A percentile compares a stretch with the other conserved stretches of the same genome.
Evolutionary conservation across 192 early-diverging fungal genomes (phyloP).

Genomic region (Coemansia biformis): DNA sequence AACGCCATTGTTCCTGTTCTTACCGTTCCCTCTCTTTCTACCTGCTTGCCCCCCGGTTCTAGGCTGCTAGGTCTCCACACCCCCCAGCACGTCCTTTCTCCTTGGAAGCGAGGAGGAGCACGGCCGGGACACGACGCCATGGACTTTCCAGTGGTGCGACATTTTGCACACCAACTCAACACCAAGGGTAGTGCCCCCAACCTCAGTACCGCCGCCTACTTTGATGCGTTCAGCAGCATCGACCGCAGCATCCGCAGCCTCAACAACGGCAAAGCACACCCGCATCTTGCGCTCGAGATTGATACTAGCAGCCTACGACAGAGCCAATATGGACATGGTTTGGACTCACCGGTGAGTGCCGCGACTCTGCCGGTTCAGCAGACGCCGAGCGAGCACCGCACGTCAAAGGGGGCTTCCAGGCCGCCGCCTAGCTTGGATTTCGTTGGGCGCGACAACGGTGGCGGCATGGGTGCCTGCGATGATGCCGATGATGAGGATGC

Average conservation of each 20-base stretch:
- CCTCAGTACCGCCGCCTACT: conserved; percentile 23
- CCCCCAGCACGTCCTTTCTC: too few relatives aligned
- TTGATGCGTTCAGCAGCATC: conserved; percentile 28
- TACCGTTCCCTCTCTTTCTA: too few relatives aligned
- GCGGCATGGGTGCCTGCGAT: neutral
- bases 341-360: conserved; percentile 1
- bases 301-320: neutral
- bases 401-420: neutral
- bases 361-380: neutral
- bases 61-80: conserved; percentile 10
- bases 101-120: too few relatives aligned
- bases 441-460: conserved; percentile 1
- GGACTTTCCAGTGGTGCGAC: neutral
- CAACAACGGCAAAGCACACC: conserved; percentile 7
- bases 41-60: too few relatives aligned
- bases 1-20: too few relatives aligned
- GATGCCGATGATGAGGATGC: conserved; percentile 24
- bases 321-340: neutral
- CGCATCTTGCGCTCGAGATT: neutral
- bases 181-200: conserved; percentile 1
- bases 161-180: neutral
- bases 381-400: neutral
- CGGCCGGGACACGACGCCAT: neutral
- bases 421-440: conserved; percentile 9
- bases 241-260: conserved; percentile 35